These are phyloP conservation scores for Talaromyces marneffei DNA, from an alignment of 2,329 filamentous ascomycete species.

Conservation along the genomic window DNA sequence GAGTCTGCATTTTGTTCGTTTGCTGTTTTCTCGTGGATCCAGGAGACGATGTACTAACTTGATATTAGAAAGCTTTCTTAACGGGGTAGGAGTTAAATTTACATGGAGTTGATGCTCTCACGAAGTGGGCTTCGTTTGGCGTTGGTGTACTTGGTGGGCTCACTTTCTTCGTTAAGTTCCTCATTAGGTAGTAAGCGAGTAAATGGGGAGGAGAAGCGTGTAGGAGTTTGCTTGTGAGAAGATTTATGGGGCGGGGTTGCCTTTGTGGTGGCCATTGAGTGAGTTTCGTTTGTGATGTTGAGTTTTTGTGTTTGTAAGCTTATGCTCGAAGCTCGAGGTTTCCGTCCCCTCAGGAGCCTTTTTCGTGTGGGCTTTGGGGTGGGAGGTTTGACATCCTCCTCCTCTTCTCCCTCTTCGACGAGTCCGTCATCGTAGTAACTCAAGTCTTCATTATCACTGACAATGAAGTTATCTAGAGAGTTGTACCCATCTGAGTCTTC, in stretches of 20 bases:
- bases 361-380: slow-evolving; percentile 25
- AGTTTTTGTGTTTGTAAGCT: slow-evolving; percentile 6
- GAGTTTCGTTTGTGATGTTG: not conserved
- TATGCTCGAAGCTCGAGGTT: slow-evolving; percentile 18
- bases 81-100: not conserved
- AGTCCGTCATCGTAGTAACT: slow-evolving; percentile 31
- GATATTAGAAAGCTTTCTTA: not conserved
- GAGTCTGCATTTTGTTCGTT: slow-evolving; percentile 29
- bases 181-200: slow-evolving; percentile 21
- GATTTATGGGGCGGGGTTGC: slow-evolving; percentile 5
- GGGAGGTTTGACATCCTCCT: slow-evolving; percentile 16
- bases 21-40: slow-evolving; percentile 10
- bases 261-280: not conserved
- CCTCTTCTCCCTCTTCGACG: slow-evolving; percentile 11
- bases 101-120: slow-evolving; percentile 14
- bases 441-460: slow-evolving; percentile 35
- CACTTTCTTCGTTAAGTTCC: slow-evolving; percentile 20
- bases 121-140: slow-evolving; percentile 12
- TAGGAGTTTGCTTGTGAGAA: slow-evolving; percentile 13
- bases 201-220: slow-evolving; percentile 15
- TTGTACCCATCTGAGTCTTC: slow-evolving; percentile 26
- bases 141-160: slow-evolving; percentile 3
- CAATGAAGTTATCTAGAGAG: slow-evolving; percentile 38
- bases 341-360: slow-evolving; percentile 32
- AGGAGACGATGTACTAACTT: slow-evolving; percentile 3